Evolutionary conservation across 768 basidiomycete species (phyloP), one percentile per base, ranked within the genome.

Genomic region (Pleurotus tuoliensis): DNA sequence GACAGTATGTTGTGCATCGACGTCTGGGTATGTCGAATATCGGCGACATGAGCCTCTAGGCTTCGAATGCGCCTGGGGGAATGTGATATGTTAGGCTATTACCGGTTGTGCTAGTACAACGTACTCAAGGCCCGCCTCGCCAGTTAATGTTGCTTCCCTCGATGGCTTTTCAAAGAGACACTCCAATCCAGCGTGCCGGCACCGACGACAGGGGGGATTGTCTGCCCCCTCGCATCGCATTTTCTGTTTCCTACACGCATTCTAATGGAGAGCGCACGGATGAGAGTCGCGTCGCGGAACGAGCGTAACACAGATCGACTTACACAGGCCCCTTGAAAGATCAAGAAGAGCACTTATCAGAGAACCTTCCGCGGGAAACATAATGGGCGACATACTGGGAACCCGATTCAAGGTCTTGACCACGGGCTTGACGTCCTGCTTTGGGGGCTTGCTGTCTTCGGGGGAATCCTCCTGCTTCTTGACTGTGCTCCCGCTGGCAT

Each of bases 151-250:
- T 12, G 90, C 88, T 68, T 94, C 92, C 63, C 87, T 80, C 11
- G 85, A 87, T 2, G 95, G 95, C 64, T 97, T 97, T 71, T 98
- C 95, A 68, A 98, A 96, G 34, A 97, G 79, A 73, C 95, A 98
- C 41, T 94, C 91, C 11, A 97, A 78, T 2, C 92, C 90, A 16
- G 90, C 87, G 64, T 93, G 89, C 30, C 91, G 82, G 73, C 95
- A 98, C 44, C 95, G 84, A 64, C 90, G 87, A 72, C 95, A 98
- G n/a, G 95, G 95, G 22, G 95, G 94, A 64, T 92, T 94, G 69
- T 97, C 95, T 13, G 94, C 95, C 1, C 93, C 94, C 70, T 95
- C 93, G 67, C 94, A 98, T 63, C 94, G 81, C 95, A 97, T 97
- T 76, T 97, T 97, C 78, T 95, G 94, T 66, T 93, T 91, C 63